Conservation (phyloP, 805 yeast species). For the Saturnispora bothae region DNA sequence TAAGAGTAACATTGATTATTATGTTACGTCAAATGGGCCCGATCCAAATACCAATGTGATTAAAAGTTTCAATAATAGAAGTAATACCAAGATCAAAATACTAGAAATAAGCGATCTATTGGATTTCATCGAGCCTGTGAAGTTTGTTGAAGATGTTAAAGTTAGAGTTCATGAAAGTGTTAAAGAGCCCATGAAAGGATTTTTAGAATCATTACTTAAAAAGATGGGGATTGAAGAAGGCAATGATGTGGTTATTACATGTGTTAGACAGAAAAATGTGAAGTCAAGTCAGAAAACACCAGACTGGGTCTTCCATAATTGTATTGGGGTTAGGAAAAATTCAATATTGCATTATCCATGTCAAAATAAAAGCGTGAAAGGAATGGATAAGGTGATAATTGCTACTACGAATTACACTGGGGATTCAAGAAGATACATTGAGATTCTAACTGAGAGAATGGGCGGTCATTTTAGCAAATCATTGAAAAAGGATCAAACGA, state of each 20-base stretch:
- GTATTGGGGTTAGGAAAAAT: no score
- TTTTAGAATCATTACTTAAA: neutral
- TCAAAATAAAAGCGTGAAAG: no score
- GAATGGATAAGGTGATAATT: no score
- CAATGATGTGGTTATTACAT: neutral
- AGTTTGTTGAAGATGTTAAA: no score
- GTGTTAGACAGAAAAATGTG: neutral
- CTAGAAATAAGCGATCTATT: constrained; percentile 72
- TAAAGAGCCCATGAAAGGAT: neutral
- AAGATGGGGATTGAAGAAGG: neutral
- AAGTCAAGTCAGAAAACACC: neutral
- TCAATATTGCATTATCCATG: no score
- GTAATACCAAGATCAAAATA: constrained; percentile 35
- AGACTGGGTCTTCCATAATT: constrained; percentile 23
- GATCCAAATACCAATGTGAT: constrained; percentile 35
- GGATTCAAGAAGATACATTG: constrained; percentile 66
- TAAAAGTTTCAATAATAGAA: constrained; percentile 21
- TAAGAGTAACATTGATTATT: constrained; percentile 68
- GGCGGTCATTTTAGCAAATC: constrained; percentile 74
- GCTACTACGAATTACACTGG: constrained; percentile 79
- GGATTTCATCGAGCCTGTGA: no score
- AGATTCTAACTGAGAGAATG: constrained; percentile 47
- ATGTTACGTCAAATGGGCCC: constrained; percentile 41
- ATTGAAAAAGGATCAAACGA: constrained; percentile 46
- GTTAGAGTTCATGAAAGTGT: neutral